phyloP scores from a whole-genome alignment of 116 monocot genomes.

The Zostera marina region DNA sequence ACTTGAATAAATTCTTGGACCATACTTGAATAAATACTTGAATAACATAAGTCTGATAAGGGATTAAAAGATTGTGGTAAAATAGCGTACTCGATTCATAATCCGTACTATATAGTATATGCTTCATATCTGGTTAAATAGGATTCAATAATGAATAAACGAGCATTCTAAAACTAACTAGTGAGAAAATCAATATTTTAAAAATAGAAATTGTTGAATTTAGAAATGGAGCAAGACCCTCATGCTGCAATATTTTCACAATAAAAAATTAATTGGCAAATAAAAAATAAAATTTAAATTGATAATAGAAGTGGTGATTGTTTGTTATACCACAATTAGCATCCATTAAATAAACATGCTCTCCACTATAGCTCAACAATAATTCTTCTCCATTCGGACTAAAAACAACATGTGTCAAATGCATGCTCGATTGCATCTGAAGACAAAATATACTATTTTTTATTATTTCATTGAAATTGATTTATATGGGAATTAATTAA shows the following conservation, averaged over 20 bases:
- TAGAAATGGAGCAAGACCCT: too few species aligned
- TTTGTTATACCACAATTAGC: conserved; percentile 36
- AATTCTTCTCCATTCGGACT: conserved; percentile 90
- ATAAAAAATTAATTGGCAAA: too few species aligned
- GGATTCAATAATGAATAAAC: too few species aligned
- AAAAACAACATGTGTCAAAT: conserved; percentile 90
- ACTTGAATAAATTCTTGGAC: too few species aligned
- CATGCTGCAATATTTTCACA: too few species aligned
- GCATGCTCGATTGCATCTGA: conserved; percentile 63
- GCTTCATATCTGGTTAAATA: too few species aligned
- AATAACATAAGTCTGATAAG: background rate
- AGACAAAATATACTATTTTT: background rate
- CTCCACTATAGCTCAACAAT: conserved; percentile 90
- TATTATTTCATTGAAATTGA: background rate
- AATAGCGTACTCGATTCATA: background rate
- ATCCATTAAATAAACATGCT: conserved; percentile 90
- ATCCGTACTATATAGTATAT: background rate
- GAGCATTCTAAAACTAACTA: too few species aligned
- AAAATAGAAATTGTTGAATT: too few species aligned
- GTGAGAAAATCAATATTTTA: too few species aligned
- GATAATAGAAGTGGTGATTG: background rate
- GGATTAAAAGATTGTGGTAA: background rate
- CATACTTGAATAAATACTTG: too few species aligned
- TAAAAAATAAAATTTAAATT: background rate
- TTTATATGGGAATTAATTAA: too few species aligned